A percentile compares a stretch with the other conserved stretches of the same genome.
Evolutionary conservation across 495 filamentous ascomycete species (phyloP).

Genomic region (Tirmania nivea): DNA sequence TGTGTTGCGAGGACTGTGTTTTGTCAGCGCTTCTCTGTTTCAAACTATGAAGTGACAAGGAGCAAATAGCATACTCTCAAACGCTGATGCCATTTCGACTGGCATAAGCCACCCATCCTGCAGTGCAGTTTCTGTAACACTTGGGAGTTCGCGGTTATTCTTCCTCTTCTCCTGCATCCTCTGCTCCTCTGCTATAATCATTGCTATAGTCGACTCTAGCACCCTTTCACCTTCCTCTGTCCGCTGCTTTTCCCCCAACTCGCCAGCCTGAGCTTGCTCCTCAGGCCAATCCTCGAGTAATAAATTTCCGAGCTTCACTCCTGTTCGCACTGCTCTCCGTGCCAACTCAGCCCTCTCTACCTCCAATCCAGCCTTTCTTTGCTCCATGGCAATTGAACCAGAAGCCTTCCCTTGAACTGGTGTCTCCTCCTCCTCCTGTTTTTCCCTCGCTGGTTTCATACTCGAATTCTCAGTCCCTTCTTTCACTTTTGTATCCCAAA

Average conservation of each 20-base stretch:
- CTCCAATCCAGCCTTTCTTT: no score
- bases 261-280: conserved; percentile 25
- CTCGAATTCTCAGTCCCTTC: no score
- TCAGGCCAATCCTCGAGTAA: conserved; percentile 37
- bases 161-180: background rate
- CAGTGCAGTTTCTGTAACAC: background rate
- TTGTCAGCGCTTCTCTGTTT: conserved; percentile 2
- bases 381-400: no score
- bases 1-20: conserved; percentile 41
- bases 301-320: conserved; percentile 46
- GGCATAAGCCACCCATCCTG: conserved; percentile 29
- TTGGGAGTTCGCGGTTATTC: conserved; percentile 4
- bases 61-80: conserved; percentile 32
- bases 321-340: conserved; percentile 66
- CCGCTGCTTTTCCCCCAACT: conserved; percentile 40
- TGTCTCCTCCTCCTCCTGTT: conserved; percentile 36
- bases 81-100: conserved; percentile 45
- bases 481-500: conserved; percentile 7
- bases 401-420: no score
- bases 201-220: conserved; percentile 6
- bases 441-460: conserved; percentile 11
- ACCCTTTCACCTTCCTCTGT: conserved; percentile 40
- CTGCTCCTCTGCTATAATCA: background rate
- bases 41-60: background rate
- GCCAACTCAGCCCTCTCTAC: conserved; percentile 48